Evolutionary conservation across 2,329 filamentous ascomycete genomes (phyloP).

Genomic region (Cercospora sp.): DNA sequence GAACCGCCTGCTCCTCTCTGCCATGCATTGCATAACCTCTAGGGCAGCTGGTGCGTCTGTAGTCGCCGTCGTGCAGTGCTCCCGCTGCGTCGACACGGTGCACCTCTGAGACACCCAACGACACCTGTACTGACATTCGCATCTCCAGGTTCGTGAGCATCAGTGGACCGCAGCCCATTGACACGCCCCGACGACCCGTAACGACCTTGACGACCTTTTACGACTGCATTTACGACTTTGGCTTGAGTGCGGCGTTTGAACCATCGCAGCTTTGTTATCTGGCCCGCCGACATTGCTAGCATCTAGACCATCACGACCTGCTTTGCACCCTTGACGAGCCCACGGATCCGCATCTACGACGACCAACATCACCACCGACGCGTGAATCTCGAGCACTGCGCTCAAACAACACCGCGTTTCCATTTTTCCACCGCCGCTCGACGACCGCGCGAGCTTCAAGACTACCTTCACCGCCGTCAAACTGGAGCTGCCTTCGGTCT

Average conservation of each 20-base stretch:
- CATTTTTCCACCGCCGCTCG: conserved; percentile 18
- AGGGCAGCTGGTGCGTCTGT: conserved; percentile 39
- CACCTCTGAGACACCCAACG: conserved; percentile 19
- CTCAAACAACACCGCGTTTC: neutral
- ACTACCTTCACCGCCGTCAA: conserved; percentile 63
- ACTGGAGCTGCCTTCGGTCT: conserved; percentile 89
- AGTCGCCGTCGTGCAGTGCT: conserved; percentile 37
- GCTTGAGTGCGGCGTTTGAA: conserved; percentile 30
- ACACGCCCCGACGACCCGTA: conserved; percentile 36
- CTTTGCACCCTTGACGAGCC: conserved; percentile 22
- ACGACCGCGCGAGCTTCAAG: conserved; percentile 23
- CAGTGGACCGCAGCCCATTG: conserved; percentile 34
- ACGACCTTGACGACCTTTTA: conserved; percentile 39
- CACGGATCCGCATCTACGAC: conserved; percentile 17
- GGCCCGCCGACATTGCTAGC: conserved; percentile 30
- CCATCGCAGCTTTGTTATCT: conserved; percentile 29
- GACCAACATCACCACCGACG: conserved; percentile 11
- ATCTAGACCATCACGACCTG: conserved; percentile 27
- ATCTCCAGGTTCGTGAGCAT: conserved; percentile 27
- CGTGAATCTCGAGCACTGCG: neutral
- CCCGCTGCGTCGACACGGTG: conserved; percentile 26
- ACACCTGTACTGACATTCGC: conserved; percentile 24
- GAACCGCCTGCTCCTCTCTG: conserved; percentile 34
- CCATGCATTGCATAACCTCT: conserved; percentile 40
- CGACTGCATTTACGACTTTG: conserved; percentile 40